Base-by-base conservation (phyloP, 2,329 filamentous ascomycete genomes). In the Xylariales sp. region DNA sequence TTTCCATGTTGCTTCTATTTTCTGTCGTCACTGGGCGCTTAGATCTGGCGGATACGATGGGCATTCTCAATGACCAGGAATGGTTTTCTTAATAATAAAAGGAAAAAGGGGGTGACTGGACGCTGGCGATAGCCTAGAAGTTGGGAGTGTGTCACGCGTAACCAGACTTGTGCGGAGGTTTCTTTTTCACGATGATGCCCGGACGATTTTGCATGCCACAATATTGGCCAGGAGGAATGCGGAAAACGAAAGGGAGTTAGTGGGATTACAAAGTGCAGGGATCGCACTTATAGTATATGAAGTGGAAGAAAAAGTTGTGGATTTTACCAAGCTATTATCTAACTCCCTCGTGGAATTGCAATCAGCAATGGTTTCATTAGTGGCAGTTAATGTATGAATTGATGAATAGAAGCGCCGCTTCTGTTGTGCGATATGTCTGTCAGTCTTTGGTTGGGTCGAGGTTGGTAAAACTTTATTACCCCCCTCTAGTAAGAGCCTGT, bases 171-270 rank as follows among this genome's bases (percentile, higher is more conserved):
- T 67, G 48, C 23, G 52, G 62, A 58, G 64, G 63, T 65, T 52
- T 54, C 57, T 58, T 32, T 58, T 65, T 62, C 39, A 65, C 50
- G 54, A 68, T 62, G 58, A 64, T 65, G 55, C 57, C 50, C 60
- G 41, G 45, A 62, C 53, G 54, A 63, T 58, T 54, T 64, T 46
- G 46, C 39, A 63, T 68, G 67, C 48, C 48, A 53, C 39, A 30
- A 52, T 52, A 43, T 63, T 67, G 67, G 65, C 57, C 18, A 61
- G 69, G 64, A 71, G 68, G 65, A 68, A 71, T 34, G 62, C 64
- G 69, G 72, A 69, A 71, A 60, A 71, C 49, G 70, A 70, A 70
- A 23, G 67, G 73, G 73, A 72, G 74, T 75, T 71, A 39, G 58
- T 18, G 64, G 64, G 41, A 36, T 67, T n/a, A 64, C 45, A 43